Evolutionary conservation across 495 filamentous ascomycete genomes (phyloP), one percentile per base, ranked within the genome.

Genomic region (Aspergillus nidulans): DNA sequence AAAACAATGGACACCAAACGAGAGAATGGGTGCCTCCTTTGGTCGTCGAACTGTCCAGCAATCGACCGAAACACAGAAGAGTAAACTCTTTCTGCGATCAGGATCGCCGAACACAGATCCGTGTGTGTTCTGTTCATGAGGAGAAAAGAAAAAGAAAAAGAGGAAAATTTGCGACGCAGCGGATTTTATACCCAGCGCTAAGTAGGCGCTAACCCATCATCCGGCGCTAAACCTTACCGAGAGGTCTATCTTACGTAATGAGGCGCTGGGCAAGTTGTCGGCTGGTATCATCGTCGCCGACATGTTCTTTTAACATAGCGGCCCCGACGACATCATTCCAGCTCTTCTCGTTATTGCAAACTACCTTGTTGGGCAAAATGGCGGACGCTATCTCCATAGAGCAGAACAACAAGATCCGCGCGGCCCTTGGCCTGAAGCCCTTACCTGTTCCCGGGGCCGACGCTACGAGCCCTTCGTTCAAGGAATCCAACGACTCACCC

Each of bases 341-440:
- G 36, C 21, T 56, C 55, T 39, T 15, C 25, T n/a, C 25, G 21
- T 9, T 45, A 49, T 30, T 39, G 18, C 16, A 42, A 10, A 5
- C 19, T 48, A 23, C 4, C n/a, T 24, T 15, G 32, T 49, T 57
- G 26, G 45, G 24, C 70, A 83, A 53, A 32, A 95, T 92, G 89
- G 73, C 82, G 32, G 89, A 92, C 77, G 79, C 84, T 61, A 82
- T 92, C 25, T 86, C 88, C 50, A 92, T 98, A 66, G 91, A 95
- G 67, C 90, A 96, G 77, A 89, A 90, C 43, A 98, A 98, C 78
- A 89, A 91, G 65, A 85, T 96, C 60, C 92, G 94, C 40, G 80
- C 85, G 56, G 89, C 90, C 34, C 80, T 97, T 60, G 94, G 94
- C 55, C 85, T 96, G 75, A 90, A 91, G 63, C 92, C 91, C 28